phyloP scores from a whole-genome alignment of 2,329 filamentous ascomycete species.

The Monilinia laxa region DNA sequence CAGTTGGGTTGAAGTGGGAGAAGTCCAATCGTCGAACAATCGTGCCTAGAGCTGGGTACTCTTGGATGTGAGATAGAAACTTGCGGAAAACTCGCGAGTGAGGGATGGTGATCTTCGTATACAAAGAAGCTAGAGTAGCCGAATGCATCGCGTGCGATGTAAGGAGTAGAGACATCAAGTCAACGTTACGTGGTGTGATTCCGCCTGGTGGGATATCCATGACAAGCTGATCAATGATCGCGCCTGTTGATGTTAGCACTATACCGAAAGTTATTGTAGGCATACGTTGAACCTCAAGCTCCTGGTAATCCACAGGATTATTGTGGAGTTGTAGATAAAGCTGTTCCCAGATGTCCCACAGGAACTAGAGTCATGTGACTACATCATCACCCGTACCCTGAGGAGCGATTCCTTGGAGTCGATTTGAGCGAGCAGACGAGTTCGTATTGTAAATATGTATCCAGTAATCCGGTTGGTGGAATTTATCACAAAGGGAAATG shows the following conservation, averaged over 20 bases:
- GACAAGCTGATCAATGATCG: slow-evolving; percentile 72
- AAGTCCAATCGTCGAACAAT: slow-evolving; percentile 80
- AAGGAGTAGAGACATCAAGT: slow-evolving; percentile 72
- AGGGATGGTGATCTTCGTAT: slow-evolving; percentile 77
- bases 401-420: slow-evolving; percentile 19
- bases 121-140: slow-evolving; percentile 72
- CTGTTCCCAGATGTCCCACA: slow-evolving; percentile 19
- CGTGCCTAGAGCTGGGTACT: slow-evolving; percentile 67
- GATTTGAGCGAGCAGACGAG: slow-evolving; percentile 11
- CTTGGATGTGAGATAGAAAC: slow-evolving; percentile 67
- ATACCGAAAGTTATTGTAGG: slow-evolving; percentile 15
- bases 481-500: slow-evolving; percentile 21
- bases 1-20: slow-evolving; percentile 80
- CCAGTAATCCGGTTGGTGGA: slow-evolving; percentile 12
- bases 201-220: slow-evolving; percentile 74
- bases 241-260: slow-evolving; percentile 48
- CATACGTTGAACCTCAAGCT: slow-evolving; percentile 23
- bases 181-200: slow-evolving; percentile 72
- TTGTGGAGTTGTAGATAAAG: slow-evolving; percentile 15
- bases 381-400: slow-evolving; percentile 18
- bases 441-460: neutral
- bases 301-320: slow-evolving; percentile 15
- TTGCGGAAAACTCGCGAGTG: slow-evolving; percentile 83
- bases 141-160: slow-evolving; percentile 74
- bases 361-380: slow-evolving; percentile 29